phyloP scores from a whole-genome alignment of 768 basidiomycete species.

The Trametes villosa region DNA sequence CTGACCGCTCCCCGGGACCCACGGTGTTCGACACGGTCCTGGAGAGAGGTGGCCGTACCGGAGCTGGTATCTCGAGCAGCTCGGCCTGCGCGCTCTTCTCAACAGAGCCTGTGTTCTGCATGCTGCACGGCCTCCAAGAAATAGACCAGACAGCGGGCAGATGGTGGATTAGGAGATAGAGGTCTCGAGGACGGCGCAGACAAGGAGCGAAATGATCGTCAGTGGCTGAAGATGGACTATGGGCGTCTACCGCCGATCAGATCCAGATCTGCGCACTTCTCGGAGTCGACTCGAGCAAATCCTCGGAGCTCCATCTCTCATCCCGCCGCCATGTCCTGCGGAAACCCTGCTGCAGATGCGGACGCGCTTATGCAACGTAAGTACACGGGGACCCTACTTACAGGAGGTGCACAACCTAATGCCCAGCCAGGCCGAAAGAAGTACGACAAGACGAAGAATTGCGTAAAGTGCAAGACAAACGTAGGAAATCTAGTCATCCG shows the following conservation, averaged over 20 bases:
- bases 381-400: conserved; percentile 26
- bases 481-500: conserved; percentile 72
- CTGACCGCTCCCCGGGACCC: conserved; percentile 7
- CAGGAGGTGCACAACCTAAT: neutral
- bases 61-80: conserved; percentile 8
- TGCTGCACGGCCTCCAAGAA: neutral
- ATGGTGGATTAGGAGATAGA: neutral
- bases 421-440: conserved; percentile 56
- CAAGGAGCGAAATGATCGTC: neutral
- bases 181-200: neutral
- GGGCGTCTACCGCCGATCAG: conserved; percentile 7
- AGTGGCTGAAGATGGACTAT: conserved; percentile 7
- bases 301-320: neutral
- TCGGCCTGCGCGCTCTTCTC: conserved; percentile 9
- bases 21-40: conserved; percentile 10
- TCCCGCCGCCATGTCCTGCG: conserved; percentile 46
- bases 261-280: conserved; percentile 11
- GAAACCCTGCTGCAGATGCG: conserved; percentile 60
- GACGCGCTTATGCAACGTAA: conserved; percentile 73
- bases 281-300: neutral
- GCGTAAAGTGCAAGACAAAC: conserved; percentile 75
- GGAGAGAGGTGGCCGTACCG: conserved; percentile 12
- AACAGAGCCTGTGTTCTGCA: neutral
- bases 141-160: neutral
- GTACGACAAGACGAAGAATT: conserved; percentile 67